Conservation (phyloP, 1,139 yeast species). For the Diutina mesorugosa region DNA sequence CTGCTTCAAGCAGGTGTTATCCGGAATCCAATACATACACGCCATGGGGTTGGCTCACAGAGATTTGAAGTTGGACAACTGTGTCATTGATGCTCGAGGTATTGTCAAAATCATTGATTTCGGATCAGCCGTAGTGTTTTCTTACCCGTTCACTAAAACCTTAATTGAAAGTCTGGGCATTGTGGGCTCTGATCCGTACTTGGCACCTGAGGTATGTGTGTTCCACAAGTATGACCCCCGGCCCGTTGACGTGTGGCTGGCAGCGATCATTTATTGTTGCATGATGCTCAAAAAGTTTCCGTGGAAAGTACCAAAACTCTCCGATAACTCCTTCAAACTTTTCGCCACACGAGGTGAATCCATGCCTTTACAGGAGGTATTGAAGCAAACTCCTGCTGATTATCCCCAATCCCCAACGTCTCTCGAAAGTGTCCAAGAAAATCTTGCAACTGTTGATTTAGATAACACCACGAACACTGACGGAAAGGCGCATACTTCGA, state of each 20-base stretch:
- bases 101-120: conserved; percentile 86
- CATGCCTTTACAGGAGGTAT: conserved; percentile 24
- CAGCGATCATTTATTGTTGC: conserved; percentile 86
- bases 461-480: conserved; percentile 10
- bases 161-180: conserved; percentile 79
- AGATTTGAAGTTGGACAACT: conserved; percentile 84
- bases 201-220: conserved; percentile 90
- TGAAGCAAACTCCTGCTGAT: conserved; percentile 26
- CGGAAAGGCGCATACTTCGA: conserved; percentile 39
- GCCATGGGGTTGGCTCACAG: conserved; percentile 85
- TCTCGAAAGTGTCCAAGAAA: not conserved
- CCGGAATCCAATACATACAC: conserved; percentile 76
- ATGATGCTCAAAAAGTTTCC: conserved; percentile 79
- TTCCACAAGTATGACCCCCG: conserved; percentile 77
- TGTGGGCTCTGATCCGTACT: conserved; percentile 88
- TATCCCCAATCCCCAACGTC: not conserved
- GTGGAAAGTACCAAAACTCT: conserved; percentile 67
- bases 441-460: conserved; percentile 10
- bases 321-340: conserved; percentile 71
- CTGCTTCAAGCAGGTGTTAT: conserved; percentile 76
- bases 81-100: conserved; percentile 78
- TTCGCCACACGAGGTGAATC: conserved; percentile 40
- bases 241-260: conserved; percentile 92
- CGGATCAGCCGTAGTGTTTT: conserved; percentile 88
- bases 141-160: conserved; percentile 77